Evolutionary conservation across 2,329 filamentous ascomycete species (phyloP), one percentile per base, ranked within the genome.

Genomic region (Cladosporium sp.): DNA sequence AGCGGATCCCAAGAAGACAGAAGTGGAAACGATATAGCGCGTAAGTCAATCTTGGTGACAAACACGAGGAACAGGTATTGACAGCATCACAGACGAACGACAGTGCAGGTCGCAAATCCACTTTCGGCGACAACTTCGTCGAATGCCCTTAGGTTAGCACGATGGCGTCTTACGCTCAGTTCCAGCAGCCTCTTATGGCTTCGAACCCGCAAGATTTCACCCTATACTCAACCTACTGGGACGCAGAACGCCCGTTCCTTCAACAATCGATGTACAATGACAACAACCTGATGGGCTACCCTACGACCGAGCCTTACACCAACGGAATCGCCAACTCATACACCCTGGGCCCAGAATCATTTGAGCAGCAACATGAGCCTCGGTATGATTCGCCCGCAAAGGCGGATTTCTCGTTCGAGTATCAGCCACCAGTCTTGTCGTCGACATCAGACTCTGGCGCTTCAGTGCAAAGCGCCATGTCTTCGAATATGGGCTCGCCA

Each of bases 401-500:
- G 25, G 33, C 16, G 71, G 20, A 67, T 74, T 53, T 72, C 72
- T 7, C 36, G 11, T 75, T 75, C 57, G 73, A 75, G 33, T 52
- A 59, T 51, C 69, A 71, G 41, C 71, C 73, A 29, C 71, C 72
- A 27, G 62, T 72, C 9, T 67, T 74, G 13, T 74, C 72, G 22
- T 66, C 72, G 13, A 74, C 72, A 3, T 78, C 74, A 7, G 73
- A 77, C 57, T 78, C 75, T 25, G 73, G 72, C 49, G 72, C 73
- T 39, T 78, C 75, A 15, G 68, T 70, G 8, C 67, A 66, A 39
- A 72, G 70, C 57, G 67, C 69, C 13, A 72, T 75, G 9, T 78
- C 75, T 3, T 78, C 75, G 9, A 66, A 71, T 13, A 72, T 73
- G 56, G 73, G 72, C 38, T 78, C 76, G 5, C 76, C 76, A 22